These are phyloP conservation scores for Fusarium zealandicum DNA, from an alignment of 2,329 filamentous ascomycete genomes.

Conservation along the genomic window DNA sequence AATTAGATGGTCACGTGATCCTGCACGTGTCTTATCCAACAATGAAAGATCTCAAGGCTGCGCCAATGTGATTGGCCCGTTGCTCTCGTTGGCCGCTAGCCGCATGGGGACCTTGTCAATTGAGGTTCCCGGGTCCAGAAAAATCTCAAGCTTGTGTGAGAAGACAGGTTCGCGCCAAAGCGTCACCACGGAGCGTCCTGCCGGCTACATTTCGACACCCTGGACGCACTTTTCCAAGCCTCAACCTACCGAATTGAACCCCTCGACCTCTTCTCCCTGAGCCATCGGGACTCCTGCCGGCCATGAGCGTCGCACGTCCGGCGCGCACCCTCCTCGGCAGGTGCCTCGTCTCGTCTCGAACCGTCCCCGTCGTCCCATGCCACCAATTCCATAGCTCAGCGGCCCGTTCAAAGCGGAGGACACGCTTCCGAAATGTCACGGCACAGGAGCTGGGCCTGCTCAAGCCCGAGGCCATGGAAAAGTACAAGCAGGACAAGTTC, in stretches of 20 bases:
- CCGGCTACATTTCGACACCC: neutral
- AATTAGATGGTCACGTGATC: too few relatives aligned
- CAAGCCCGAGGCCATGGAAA: slow-evolving; percentile 52
- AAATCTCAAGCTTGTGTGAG: slow-evolving; percentile 46
- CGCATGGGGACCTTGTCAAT: slow-evolving; percentile 34
- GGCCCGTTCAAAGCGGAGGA: slow-evolving; percentile 54
- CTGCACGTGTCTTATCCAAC: neutral
- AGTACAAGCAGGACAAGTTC: slow-evolving; percentile 58
- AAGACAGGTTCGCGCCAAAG: slow-evolving; percentile 22
- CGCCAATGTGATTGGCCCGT: slow-evolving; percentile 27
- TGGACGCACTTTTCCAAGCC: slow-evolving; percentile 6
- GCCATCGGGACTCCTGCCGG: slow-evolving; percentile 40
- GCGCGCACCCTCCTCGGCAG: slow-evolving; percentile 61
- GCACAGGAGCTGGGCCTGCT: slow-evolving; percentile 60
- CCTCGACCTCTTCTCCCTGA: slow-evolving; percentile 2
- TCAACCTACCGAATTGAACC: slow-evolving; percentile 13
- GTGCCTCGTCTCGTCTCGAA: slow-evolving; percentile 52
- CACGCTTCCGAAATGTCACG: slow-evolving; percentile 61
- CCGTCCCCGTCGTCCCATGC: slow-evolving; percentile 43
- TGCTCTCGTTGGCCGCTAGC: slow-evolving; percentile 14
- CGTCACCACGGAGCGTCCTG: slow-evolving; percentile 16
- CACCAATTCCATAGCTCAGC: slow-evolving; percentile 62
- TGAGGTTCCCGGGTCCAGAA: slow-evolving; percentile 42
- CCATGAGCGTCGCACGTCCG: slow-evolving; percentile 64
- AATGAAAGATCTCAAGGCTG: neutral